Conservation (phyloP, 306 rosid species). For the Cercis canadensis region DNA sequence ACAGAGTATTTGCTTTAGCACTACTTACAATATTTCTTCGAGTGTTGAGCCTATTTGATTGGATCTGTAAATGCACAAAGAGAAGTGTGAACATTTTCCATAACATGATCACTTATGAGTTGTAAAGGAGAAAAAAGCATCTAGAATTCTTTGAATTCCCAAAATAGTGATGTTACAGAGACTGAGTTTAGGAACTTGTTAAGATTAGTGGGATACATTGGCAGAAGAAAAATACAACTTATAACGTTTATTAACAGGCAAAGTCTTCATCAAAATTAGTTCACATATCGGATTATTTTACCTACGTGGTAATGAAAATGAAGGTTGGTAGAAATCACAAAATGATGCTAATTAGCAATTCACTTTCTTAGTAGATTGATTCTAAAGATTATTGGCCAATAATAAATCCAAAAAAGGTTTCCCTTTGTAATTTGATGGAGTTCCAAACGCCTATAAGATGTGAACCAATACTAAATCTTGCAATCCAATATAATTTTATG, state of each 20-base stretch:
- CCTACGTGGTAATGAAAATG: conserved; percentile 15
- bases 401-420: conserved; percentile 36
- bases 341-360: neutral
- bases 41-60: too few species aligned
- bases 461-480: conserved; percentile 28
- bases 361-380: conserved; percentile 28
- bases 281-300: conserved; percentile 39
- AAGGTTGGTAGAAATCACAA: conserved; percentile 37
- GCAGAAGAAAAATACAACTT: neutral
- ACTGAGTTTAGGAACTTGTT: too few species aligned
- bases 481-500: neutral
- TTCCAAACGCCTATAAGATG: conserved; percentile 28
- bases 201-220: neutral
- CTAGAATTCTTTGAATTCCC: neutral
- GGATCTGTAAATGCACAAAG: conserved; percentile 31
- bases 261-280: conserved; percentile 32
- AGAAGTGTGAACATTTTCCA: conserved; percentile 15
- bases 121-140: conserved; percentile 10
- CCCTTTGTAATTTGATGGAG: conserved; percentile 28
- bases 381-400: conserved; percentile 21
- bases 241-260: too few species aligned
- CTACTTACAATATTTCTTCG: too few species aligned
- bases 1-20: conserved; percentile 20
- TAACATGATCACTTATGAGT: conserved; percentile 19
- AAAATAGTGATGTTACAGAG: too few species aligned